Evolutionary conservation across 2,329 filamentous ascomycete species (phyloP).

Genomic region (Bipolaris bicolor): DNA sequence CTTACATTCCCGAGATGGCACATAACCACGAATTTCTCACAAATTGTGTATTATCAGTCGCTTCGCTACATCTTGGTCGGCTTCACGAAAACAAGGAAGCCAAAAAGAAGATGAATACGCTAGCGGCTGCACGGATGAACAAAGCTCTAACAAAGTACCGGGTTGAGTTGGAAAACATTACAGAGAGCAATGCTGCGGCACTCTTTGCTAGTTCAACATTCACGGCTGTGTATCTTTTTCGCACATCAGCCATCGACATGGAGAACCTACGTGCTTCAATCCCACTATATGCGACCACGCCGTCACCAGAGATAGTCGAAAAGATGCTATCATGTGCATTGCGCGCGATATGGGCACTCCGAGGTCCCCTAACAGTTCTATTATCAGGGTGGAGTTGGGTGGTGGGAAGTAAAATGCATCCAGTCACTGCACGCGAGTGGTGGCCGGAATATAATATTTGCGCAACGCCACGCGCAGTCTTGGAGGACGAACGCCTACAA

Average conservation of each 20-base stretch:
- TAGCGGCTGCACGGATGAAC: conserved; percentile 45
- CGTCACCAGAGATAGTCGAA: conserved; percentile 31
- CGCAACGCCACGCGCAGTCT: conserved; percentile 31
- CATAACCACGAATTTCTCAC: conserved; percentile 53
- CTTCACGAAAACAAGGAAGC: conserved; percentile 37
- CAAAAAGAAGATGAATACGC: conserved; percentile 33
- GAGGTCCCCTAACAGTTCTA: conserved; percentile 40
- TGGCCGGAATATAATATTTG: conserved; percentile 38
- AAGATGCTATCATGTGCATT: conserved; percentile 37
- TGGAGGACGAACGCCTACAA: conserved; percentile 37
- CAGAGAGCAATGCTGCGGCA: conserved; percentile 51
- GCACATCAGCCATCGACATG: conserved; percentile 40
- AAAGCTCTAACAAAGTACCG: conserved; percentile 41
- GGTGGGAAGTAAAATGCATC: conserved; percentile 33
- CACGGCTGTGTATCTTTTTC: conserved; percentile 45
- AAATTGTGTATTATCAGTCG: conserved; percentile 54
- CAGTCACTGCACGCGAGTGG: conserved; percentile 40
- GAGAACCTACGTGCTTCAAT: conserved; percentile 37
- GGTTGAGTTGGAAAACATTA: conserved; percentile 42
- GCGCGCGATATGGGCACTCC: conserved; percentile 38
- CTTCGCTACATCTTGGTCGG: conserved; percentile 54
- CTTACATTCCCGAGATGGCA: conserved; percentile 47
- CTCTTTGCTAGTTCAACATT: conserved; percentile 47
- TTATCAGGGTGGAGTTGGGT: conserved; percentile 43
- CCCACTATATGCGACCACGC: conserved; percentile 21